Base-by-base conservation (phyloP, 2,329 filamentous ascomycete genomes). In the Shiraia bambusicola region DNA sequence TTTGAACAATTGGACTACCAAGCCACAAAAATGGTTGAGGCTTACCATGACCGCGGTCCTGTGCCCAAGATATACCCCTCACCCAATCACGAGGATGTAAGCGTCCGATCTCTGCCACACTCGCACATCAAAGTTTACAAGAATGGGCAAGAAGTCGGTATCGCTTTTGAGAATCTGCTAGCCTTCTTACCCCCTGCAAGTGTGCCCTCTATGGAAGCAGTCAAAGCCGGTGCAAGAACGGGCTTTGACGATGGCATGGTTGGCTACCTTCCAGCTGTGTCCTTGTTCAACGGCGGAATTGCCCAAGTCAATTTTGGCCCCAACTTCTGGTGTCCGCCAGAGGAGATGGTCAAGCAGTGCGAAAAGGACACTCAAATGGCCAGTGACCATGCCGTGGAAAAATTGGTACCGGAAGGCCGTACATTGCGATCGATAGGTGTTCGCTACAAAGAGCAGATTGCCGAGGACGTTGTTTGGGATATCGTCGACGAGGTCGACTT, bases 241-340 rank as follows among this genome's bases (percentile, higher is more conserved):
- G 89, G 89, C 19, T 82, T 95, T 48, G 93, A 98, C 62, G 93
- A 98, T 61, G 93, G 92, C 26, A 87, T 93, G 78, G 80, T 96
- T 2, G 94, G 93, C 9, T 98, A 98, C 71, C 95, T 95, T 62
- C 93, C 93, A 1, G 88, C 91, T 15, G 83, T 98, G 14, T 93
- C 90, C 56, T 87, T 93, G 15, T 97, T 96, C 71, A 84, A 87
- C 31, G 92, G 91, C 37, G 93, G 92, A 16, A 87, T 91, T 2
- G 91, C 87, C 12, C 88, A 97, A 67, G 85, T 92, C 58, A 96
- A 96, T 69, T 96, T 98, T 63, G 92, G 93, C 1, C 90, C 89
- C 0, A 78, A 93, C 24, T 97, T 95, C 73, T 96, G 91, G 90
- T 87, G 77, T 63, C 88, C 90, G 12, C 91, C 91, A 0, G 77